Evolutionary conservation across 2,329 filamentous ascomycete species (phyloP), one percentile per base, ranked within the genome.

Genomic region (Colletotrichum godetiae): DNA sequence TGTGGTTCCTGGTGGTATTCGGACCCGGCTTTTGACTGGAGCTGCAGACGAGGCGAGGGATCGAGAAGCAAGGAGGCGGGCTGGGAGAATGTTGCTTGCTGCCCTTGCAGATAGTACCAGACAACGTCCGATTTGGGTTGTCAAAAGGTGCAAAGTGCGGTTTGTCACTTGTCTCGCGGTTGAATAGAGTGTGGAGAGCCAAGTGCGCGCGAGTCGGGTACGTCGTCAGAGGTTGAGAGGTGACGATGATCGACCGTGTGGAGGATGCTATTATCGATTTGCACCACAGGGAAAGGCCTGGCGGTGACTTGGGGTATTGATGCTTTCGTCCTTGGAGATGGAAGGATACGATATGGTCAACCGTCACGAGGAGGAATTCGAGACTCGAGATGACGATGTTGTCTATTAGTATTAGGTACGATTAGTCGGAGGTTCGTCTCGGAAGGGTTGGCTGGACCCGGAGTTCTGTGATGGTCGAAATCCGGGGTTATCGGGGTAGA

Each of bases 321-420:
- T 46, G 37, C 37, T 59, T 22, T 42, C 35, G 70, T 56, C 27
- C 60, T 73, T 61, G 70, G 55, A 56, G 65, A 70, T 65, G 33
- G 56, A 61, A 61, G 56, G 33, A 15, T 27, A 49, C 7, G 42
- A 22, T n/a, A n/a, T 22, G n/a, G 66, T 49, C 19, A 37, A 7
- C 55, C 46, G 70, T 73, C 66, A 70, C 70, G 60, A 65, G 66
- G 60, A 46, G 56, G 56, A 65, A 60, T 61, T 53, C 67, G 66
- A 73, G 70, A 73, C 70, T 65, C 55, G 67, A 33, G 55, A 70
- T 70, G 60, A 70, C 66, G 70, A 73, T 37, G 55, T 55, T 13
- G 29, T 22, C 15, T 49, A 56, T 31, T 22, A 29, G 27, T 73
- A 73, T 61, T 57, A 57, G 67, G 56, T 70, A 65, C 24, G 60